Percentiles rank a stretch among this genome's conserved stretches.
Conservation (phyloP, 805 yeast species). For the Candida insectalens region DNA sequence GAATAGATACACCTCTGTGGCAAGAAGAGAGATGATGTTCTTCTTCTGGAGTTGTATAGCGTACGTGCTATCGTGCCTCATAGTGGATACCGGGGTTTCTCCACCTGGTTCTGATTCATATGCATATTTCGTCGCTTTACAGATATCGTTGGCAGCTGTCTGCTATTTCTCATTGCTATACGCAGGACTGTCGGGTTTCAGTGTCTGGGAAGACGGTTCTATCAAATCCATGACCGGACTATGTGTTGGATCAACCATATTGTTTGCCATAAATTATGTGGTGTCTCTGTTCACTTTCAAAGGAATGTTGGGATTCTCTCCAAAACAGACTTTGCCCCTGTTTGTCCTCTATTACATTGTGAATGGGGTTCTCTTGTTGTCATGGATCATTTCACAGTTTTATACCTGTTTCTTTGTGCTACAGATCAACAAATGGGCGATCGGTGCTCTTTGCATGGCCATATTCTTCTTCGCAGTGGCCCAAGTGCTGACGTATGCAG, state of each 20-base stretch:
- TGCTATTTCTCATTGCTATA: conserved; percentile 60
- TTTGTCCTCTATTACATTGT: conserved; percentile 63
- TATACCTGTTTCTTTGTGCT: conserved; percentile 59
- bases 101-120: conserved; percentile 75
- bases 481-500: conserved; percentile 66
- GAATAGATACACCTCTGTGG: conserved; percentile 89
- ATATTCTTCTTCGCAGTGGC: conserved; percentile 69
- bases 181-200: conserved; percentile 77
- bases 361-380: conserved; percentile 55
- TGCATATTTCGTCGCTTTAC: conserved; percentile 77
- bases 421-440: conserved; percentile 69
- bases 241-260: conserved; percentile 38
- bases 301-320: conserved; percentile 43
- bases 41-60: conserved; percentile 54
- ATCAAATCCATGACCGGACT: conserved; percentile 47
- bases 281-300: conserved; percentile 67
- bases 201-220: conserved; percentile 94
- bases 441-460: conserved; percentile 73
- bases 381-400: conserved; percentile 60
- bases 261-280: conserved; percentile 59
- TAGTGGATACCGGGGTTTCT: conserved; percentile 87
- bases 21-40: conserved; percentile 75
- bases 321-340: conserved; percentile 51
- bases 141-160: conserved; percentile 64
- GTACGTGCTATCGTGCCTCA: conserved; percentile 52